These are phyloP conservation scores for Daldinia childiae DNA, from an alignment of 495 filamentous ascomycete species.

Conservation along the genomic window DNA sequence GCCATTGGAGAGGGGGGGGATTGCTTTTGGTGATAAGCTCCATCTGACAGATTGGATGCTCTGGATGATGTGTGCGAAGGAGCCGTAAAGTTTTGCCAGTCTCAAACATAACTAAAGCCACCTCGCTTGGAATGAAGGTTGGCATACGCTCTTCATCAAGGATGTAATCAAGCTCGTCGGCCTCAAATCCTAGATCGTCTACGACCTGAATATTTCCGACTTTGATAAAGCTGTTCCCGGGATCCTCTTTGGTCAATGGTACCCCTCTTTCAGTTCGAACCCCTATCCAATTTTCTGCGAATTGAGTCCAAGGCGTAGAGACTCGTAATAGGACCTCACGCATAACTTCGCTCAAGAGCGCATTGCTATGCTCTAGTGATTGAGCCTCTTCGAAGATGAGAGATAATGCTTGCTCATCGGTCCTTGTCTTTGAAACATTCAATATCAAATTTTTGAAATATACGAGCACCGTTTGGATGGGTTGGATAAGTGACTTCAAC, in stretches of 20 bases:
- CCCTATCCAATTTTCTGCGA: slow-evolving; percentile 81
- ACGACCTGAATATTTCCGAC: slow-evolving; percentile 65
- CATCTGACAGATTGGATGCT: slow-evolving; percentile 73
- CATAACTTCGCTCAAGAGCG: slow-evolving; percentile 69
- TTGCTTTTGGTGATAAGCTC: slow-evolving; percentile 56
- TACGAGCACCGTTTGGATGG: slow-evolving; percentile 68
- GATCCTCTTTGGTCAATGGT: slow-evolving; percentile 56
- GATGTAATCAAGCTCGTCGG: slow-evolving; percentile 64
- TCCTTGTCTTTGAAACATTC: slow-evolving; percentile 60
- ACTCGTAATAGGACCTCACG: slow-evolving; percentile 72
- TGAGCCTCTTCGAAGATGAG: slow-evolving; percentile 71
- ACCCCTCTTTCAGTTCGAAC: slow-evolving; percentile 65
- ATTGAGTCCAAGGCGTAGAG: slow-evolving; percentile 74
- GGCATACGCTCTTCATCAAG: slow-evolving; percentile 71
- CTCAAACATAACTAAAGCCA: slow-evolving; percentile 75
- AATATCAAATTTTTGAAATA: slow-evolving; percentile 69
- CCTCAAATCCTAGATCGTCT: slow-evolving; percentile 63
- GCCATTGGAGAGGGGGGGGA: slow-evolving; percentile 72
- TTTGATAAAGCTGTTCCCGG: slow-evolving; percentile 66
- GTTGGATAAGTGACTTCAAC: slow-evolving; percentile 71
- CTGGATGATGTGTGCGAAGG: slow-evolving; percentile 74
- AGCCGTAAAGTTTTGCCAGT: slow-evolving; percentile 79
- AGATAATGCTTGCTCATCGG: slow-evolving; percentile 76
- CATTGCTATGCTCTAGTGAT: slow-evolving; percentile 68
- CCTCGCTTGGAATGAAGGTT: slow-evolving; percentile 70